phyloP scores from a whole-genome alignment of 2,329 filamentous ascomycete species.

The Neofusicoccum parvum region DNA sequence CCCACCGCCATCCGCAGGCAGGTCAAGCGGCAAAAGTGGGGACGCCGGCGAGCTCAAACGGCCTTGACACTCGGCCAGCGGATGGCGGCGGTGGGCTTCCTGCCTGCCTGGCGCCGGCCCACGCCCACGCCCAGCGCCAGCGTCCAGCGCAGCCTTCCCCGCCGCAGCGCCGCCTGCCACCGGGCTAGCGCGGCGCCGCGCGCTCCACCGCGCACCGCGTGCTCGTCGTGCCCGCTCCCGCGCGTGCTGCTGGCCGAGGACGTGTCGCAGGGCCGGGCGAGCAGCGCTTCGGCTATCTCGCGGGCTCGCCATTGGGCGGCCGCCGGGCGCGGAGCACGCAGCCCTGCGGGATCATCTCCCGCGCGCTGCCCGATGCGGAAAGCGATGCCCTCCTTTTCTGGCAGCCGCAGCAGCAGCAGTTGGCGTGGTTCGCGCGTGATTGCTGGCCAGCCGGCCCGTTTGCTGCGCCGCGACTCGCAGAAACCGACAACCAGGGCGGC shows the following conservation, averaged over 20 bases:
- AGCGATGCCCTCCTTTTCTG: constrained; percentile 7
- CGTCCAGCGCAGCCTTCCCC: constrained; percentile 13
- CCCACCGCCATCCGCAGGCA: constrained; percentile 22
- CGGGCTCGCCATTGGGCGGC: background rate
- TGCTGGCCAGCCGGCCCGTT: constrained; percentile 8
- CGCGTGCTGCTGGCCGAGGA: background rate
- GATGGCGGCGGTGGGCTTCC: background rate
- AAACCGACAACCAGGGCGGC: constrained; percentile 14
- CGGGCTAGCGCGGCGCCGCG: constrained; percentile 4
- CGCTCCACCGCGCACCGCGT: background rate
- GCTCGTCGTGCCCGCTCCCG: constrained; percentile 4
- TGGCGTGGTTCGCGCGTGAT: constrained; percentile 18
- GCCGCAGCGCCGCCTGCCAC: constrained; percentile 3
- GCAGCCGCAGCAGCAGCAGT: background rate
- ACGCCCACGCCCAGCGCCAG: background rate
- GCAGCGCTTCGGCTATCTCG: background rate
- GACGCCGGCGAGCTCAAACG: constrained; percentile 13
- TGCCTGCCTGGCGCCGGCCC: background rate
- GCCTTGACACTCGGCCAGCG: constrained; percentile 18
- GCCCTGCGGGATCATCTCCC: constrained; percentile 1
- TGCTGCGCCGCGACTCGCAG: constrained; percentile 15
- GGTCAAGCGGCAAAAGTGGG: constrained; percentile 22
- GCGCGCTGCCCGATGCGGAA: constrained; percentile 2
- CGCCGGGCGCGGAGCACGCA: background rate
- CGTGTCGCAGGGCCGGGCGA: too few relatives aligned